These are phyloP conservation scores for Pleochaeta shiraiana DNA, from an alignment of 2,329 filamentous ascomycete genomes.

Conservation along the genomic window DNA sequence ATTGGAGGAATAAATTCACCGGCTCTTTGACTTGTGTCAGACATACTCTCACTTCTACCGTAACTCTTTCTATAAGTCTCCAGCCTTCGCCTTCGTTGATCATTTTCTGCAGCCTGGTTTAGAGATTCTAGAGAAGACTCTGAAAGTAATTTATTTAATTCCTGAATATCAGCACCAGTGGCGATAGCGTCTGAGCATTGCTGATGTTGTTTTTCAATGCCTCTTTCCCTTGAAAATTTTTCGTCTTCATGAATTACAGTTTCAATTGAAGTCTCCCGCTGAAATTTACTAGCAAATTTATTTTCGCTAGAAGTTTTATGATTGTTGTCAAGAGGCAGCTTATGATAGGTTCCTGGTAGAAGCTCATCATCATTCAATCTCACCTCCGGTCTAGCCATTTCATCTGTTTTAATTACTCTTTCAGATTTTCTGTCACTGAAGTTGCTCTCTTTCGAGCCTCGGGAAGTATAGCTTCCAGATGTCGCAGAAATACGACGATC, in stretches of 20 bases:
- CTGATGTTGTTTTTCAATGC: background rate
- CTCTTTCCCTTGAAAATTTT: slow-evolving; percentile 9
- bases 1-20: slow-evolving; percentile 48
- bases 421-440: slow-evolving; percentile 19
- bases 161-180: background rate
- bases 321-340: slow-evolving; percentile 28
- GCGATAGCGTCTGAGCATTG: background rate
- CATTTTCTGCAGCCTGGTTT: slow-evolving; percentile 23
- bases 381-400: slow-evolving; percentile 32
- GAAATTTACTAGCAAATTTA: slow-evolving; percentile 13
- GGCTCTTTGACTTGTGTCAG: slow-evolving; percentile 28
- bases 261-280: slow-evolving; percentile 25
- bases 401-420: slow-evolving; percentile 20
- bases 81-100: slow-evolving; percentile 18
- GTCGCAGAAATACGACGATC: slow-evolving; percentile 35
- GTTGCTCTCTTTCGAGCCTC: slow-evolving; percentile 25
- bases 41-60: slow-evolving; percentile 21
- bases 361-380: slow-evolving; percentile 34
- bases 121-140: slow-evolving; percentile 40
- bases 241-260: slow-evolving; percentile 28
- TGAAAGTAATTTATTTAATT: slow-evolving; percentile 28
- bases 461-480: slow-evolving; percentile 31
- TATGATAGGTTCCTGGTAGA: slow-evolving; percentile 30
- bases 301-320: slow-evolving; percentile 21
- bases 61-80: slow-evolving; percentile 24